Conservation (phyloP, 441 rosid species). For the Sinapis alba region DNA sequence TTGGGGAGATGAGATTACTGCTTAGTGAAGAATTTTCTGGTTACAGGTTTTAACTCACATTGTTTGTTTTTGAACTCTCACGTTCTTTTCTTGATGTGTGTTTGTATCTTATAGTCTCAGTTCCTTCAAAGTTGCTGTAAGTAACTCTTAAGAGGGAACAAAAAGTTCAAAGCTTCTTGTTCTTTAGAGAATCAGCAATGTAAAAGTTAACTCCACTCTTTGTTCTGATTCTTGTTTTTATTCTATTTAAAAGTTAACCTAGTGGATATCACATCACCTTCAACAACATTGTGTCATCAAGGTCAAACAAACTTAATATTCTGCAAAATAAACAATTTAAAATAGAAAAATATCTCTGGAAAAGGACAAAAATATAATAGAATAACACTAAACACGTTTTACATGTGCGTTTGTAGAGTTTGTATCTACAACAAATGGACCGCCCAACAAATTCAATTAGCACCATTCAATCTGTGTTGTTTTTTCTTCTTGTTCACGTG, state of each 20-base stretch:
- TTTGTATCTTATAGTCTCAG: neutral
- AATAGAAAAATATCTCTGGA: neutral
- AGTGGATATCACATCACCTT: conserved; percentile 9
- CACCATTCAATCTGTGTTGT: conserved; percentile 8
- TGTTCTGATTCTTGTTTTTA: conserved; percentile 43
- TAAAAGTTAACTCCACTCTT: no score
- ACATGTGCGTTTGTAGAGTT: conserved; percentile 19
- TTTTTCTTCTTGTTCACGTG: conserved; percentile 3
- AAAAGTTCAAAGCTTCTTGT: no score
- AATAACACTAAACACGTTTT: conserved; percentile 1
- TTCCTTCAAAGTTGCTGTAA: no score
- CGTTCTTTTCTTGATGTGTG: conserved; percentile 1
- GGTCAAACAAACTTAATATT: neutral
- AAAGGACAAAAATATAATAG: neutral
- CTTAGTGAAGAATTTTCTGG: conserved; percentile 26
- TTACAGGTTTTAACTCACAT: conserved; percentile 7
- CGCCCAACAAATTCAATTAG: conserved; percentile 31
- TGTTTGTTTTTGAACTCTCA: conserved; percentile 13
- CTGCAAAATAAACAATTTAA: neutral
- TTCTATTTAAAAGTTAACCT: neutral
- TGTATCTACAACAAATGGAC: conserved; percentile 30
- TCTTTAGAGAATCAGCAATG: no score
- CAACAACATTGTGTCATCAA: neutral
- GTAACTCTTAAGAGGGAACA: no score
- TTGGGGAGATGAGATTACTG: conserved; percentile 31